phyloP scores from a whole-genome alignment of 352 stramenopile species.

The Pythium phragmitis region DNA sequence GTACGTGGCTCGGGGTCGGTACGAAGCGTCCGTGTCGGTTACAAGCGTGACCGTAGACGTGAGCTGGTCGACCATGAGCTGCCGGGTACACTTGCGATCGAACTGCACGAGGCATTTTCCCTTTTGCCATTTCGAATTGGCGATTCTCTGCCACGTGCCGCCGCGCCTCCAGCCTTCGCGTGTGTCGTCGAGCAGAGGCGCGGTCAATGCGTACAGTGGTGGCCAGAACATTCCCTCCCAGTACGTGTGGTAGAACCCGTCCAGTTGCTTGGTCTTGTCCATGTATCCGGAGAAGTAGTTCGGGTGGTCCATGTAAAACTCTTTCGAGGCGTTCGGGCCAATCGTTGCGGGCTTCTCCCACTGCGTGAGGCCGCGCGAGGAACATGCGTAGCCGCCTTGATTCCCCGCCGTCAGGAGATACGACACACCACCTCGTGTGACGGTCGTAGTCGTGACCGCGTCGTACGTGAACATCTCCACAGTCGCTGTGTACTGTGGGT shows the following conservation, averaged over 20 bases:
- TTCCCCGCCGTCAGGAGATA: conserved; percentile 44
- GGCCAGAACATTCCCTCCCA: conserved; percentile 92
- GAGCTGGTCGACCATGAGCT: conserved; percentile 41
- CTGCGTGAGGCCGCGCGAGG: conserved; percentile 90
- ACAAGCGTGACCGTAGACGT: conserved; percentile 44
- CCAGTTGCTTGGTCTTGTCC: conserved; percentile 77
- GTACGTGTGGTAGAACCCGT: conserved; percentile 84
- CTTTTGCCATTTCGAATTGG: conserved; percentile 86
- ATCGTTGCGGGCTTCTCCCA: conserved; percentile 89
- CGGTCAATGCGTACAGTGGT: conserved; percentile 87
- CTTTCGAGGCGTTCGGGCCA: conserved; percentile 47
- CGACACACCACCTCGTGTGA: conserved; percentile 40
- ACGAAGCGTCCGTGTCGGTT: conserved; percentile 92
- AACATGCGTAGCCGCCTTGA: conserved; percentile 95
- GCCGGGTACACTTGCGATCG: conserved; percentile 44
- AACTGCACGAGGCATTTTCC: conserved; percentile 95
- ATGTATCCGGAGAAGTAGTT: conserved; percentile 98
- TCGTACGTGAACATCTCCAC: conserved; percentile 64
- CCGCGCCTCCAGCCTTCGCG: conserved; percentile 89
- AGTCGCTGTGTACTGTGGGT: conserved; percentile 53
- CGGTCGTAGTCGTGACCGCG: conserved; percentile 32
- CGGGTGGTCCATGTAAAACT: conserved; percentile 90
- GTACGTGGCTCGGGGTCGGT: conserved; percentile 82
- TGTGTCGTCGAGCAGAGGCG: conserved; percentile 86
- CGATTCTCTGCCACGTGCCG: conserved; percentile 70